These are phyloP conservation scores for Crotalaria pallida DNA, from an alignment of 306 rosid species.

Conservation along the genomic window DNA sequence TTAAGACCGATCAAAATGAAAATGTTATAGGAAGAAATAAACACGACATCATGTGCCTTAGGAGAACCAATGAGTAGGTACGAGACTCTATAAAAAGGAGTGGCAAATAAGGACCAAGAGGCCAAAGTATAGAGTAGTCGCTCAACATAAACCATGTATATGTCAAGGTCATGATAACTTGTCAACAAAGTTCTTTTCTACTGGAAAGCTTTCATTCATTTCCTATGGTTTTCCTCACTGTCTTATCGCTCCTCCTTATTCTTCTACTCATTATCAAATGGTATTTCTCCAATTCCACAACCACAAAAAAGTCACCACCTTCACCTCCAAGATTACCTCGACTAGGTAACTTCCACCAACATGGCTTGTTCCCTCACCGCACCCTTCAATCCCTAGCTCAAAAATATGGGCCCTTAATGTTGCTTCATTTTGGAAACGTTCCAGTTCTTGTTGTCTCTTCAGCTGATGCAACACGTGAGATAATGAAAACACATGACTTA, in stretches of 20 bases:
- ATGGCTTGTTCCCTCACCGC: conserved; percentile 6
- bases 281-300: not conserved
- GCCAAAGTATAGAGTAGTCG: not conserved
- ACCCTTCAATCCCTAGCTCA: conserved; percentile 2
- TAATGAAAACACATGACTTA: conserved; percentile 14
- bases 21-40: too few relatives aligned
- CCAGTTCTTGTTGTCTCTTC: conserved; percentile 11
- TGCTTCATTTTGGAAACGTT: conserved; percentile 2
- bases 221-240: not conserved
- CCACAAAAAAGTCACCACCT: conserved; percentile 11
- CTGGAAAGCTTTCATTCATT: not conserved
- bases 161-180: not conserved
- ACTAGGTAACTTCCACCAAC: conserved; percentile 15
- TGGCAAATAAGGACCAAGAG: too few relatives aligned
- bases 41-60: too few relatives aligned
- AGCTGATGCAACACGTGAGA: not conserved
- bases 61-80: too few relatives aligned
- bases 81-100: too few relatives aligned
- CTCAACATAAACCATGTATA: too few relatives aligned
- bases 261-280: not conserved
- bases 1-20: too few relatives aligned
- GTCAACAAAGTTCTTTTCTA: not conserved
- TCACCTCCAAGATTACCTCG: conserved; percentile 12
- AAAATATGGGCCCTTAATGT: conserved; percentile 5
- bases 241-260: not conserved